Evolutionary conservation across 768 basidiomycete genomes (phyloP), one percentile per base, ranked within the genome.

Genomic region (Tubosaeta sp.): DNA sequence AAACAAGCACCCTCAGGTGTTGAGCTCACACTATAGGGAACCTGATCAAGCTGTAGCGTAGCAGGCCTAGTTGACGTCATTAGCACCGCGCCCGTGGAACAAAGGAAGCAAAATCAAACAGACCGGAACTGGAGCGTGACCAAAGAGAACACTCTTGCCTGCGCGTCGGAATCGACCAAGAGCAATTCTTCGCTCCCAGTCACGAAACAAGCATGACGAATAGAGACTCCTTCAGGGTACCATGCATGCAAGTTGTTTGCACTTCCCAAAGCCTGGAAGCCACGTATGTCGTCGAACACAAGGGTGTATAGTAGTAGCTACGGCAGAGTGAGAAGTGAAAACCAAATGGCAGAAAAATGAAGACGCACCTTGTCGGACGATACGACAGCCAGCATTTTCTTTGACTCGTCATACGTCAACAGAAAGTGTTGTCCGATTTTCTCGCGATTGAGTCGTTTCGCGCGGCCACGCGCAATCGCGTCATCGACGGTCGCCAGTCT

Each of bases 1-100:
- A 84, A 59, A 56, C 81, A 83, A 22, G 82, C 70, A 0, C 79
- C 81, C 56, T 83, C 82, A 0, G 82, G 79, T 0, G 82, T 74
- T 2, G 79, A 74, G 59, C 68, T n/a, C 56, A 62, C 14, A 46
- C 53, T 53, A 3, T 22, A 22, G 22, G 22, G 22, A 22, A 22
- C 22, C 22, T 22, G 22, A 22, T 22, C 22, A 22, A 22, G 22
- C 22, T 22, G 22, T 22, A 22, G 22, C 22, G 22, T 22, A 22
- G 22, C 22, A 22, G 22, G 76, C 25, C 81, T 82, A n/a, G 5
- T 33, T 1, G 12, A 17, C 32, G 2, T 62, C 14, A 61, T 45
- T 5, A 9, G 37, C 9, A 8, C 46, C 22, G 22, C 22, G 5
- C 29, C 31, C 35, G 26, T 33, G 7, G 4, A 10, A 41, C 13